Conservation (phyloP, 2,329 filamentous ascomycete species). For the Pseudogymnoascus sp. region DNA sequence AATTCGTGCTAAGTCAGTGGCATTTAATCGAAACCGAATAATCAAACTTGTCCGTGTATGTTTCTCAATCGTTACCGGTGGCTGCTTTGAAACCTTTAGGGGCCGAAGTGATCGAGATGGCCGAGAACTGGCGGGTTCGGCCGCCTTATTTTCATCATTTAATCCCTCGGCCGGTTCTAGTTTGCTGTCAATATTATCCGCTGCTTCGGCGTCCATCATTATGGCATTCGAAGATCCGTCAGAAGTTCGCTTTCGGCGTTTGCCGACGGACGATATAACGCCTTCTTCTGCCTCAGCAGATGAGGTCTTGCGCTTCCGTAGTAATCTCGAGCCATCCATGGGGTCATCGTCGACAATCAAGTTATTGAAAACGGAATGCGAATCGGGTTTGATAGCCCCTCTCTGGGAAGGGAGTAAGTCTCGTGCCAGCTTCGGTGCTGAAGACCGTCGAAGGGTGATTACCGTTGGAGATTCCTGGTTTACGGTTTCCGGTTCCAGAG, state of each 20-base stretch:
- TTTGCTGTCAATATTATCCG: conserved; percentile 14
- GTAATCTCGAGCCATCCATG: conserved; percentile 65
- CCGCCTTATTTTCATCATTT: conserved; percentile 15
- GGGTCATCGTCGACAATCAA: conserved; percentile 64
- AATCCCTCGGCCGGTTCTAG: conserved; percentile 13
- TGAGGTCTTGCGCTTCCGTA: conserved; percentile 80
- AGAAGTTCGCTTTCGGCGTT: conserved; percentile 39
- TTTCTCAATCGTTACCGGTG: conserved; percentile 34
- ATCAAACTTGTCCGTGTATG: conserved; percentile 35
- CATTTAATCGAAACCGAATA: conserved; percentile 51
- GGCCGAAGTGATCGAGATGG: conserved; percentile 53
- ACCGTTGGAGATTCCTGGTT: conserved; percentile 22
- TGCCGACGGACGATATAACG: conserved; percentile 41
- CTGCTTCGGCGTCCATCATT: not conserved
- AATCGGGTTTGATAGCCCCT: conserved; percentile 56
- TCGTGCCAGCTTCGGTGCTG: conserved; percentile 58
- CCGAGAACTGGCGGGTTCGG: conserved; percentile 29
- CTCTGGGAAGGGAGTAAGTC: conserved; percentile 65
- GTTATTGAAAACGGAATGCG: conserved; percentile 71
- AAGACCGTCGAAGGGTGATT: conserved; percentile 40
- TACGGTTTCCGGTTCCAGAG: conserved; percentile 33
- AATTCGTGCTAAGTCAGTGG: conserved; percentile 53
- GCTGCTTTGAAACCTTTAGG: conserved; percentile 33
- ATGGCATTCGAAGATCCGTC: conserved; percentile 23
- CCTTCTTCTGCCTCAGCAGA: conserved; percentile 54